Percentiles rank a stretch among this genome's conserved stretches.
Evolutionary conservation across 2,329 filamentous ascomycete genomes (phyloP).

Genomic region (Passalora sequoiae): DNA sequence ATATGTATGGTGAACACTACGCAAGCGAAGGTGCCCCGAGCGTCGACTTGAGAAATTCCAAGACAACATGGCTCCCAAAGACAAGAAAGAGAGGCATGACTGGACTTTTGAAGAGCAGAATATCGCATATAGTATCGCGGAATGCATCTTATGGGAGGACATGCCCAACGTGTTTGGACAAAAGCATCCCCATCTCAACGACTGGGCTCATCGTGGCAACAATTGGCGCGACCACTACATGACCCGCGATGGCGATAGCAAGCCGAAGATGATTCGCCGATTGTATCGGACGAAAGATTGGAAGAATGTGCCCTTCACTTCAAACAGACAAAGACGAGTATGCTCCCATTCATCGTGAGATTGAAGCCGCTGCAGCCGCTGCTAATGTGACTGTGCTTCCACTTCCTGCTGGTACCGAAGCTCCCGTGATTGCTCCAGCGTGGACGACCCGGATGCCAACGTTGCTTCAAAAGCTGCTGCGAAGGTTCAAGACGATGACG

Average conservation of each 20-base stretch:
- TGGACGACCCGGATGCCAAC: too few relatives aligned
- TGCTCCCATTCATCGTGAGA: not conserved
- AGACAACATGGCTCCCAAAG: too few relatives aligned
- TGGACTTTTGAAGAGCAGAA: not conserved
- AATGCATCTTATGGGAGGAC: not conserved
- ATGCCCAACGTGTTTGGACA: not conserved
- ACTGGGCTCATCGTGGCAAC: not conserved
- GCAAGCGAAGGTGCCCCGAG: too few relatives aligned
- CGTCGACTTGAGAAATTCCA: too few relatives aligned
- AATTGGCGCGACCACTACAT: not conserved
- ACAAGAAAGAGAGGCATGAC: too few relatives aligned
- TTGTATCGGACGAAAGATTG: not conserved
- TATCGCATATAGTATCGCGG: not conserved
- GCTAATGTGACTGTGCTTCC: not conserved
- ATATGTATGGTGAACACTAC: too few relatives aligned
- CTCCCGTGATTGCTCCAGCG: too few relatives aligned
- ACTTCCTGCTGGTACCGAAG: too few relatives aligned
- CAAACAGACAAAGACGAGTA: not conserved
- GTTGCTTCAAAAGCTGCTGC: too few relatives aligned
- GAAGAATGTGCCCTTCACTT: not conserved
- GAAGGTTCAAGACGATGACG: too few relatives aligned
- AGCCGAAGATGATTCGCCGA: not conserved
- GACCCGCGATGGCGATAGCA: not conserved
- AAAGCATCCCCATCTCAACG: not conserved
- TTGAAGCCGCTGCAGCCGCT: not conserved